Evolutionary conservation across 2,329 filamentous ascomycete genomes (phyloP).

Genomic region (Verticillium longisporum): DNA sequence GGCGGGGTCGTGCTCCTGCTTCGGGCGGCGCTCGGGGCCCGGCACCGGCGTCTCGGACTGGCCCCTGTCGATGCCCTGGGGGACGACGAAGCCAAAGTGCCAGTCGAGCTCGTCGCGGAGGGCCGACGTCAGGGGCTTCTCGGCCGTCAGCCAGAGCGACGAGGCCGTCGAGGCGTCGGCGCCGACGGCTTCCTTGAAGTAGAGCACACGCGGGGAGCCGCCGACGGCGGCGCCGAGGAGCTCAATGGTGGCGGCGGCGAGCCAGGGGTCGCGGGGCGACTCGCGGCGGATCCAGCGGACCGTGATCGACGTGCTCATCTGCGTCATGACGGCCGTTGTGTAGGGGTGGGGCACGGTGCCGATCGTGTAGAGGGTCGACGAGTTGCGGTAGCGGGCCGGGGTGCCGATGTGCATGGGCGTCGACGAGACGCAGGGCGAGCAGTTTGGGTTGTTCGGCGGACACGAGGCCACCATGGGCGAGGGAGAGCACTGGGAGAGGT

Average conservation of each 20-base stretch:
- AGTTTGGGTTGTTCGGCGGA: slow-evolving; percentile 72
- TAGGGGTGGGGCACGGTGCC: slow-evolving; percentile 88
- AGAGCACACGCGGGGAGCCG: slow-evolving; percentile 58
- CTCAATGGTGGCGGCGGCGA: slow-evolving; percentile 62
- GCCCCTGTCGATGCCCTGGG: slow-evolving; percentile 44
- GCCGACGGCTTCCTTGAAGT: slow-evolving; percentile 77
- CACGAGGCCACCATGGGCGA: slow-evolving; percentile 71
- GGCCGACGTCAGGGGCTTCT: slow-evolving; percentile 56
- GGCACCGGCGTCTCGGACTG: slow-evolving; percentile 52
- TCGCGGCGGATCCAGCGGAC: slow-evolving; percentile 59
- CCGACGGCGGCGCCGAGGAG: slow-evolving; percentile 58
- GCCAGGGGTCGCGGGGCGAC: slow-evolving; percentile 72
- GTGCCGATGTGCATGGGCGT: slow-evolving; percentile 61
- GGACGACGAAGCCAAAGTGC: slow-evolving; percentile 81
- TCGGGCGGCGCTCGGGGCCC: slow-evolving; percentile 48
- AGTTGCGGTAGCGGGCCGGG: slow-evolving; percentile 63
- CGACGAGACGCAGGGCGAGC: slow-evolving; percentile 64
- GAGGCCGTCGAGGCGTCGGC: slow-evolving; percentile 55
- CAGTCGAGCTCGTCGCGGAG: slow-evolving; percentile 73
- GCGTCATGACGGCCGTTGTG: slow-evolving; percentile 65
- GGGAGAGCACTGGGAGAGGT: slow-evolving; percentile 68
- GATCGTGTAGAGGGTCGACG: slow-evolving; percentile 68
- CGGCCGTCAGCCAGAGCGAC: slow-evolving; percentile 77
- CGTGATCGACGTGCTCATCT: slow-evolving; percentile 54
- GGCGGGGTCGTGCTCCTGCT: slow-evolving; percentile 37